Percentiles rank a stretch among this genome's conserved stretches.
Conservation (phyloP, 352 stramenopile genomes). For the Phytopythium helicoides region DNA sequence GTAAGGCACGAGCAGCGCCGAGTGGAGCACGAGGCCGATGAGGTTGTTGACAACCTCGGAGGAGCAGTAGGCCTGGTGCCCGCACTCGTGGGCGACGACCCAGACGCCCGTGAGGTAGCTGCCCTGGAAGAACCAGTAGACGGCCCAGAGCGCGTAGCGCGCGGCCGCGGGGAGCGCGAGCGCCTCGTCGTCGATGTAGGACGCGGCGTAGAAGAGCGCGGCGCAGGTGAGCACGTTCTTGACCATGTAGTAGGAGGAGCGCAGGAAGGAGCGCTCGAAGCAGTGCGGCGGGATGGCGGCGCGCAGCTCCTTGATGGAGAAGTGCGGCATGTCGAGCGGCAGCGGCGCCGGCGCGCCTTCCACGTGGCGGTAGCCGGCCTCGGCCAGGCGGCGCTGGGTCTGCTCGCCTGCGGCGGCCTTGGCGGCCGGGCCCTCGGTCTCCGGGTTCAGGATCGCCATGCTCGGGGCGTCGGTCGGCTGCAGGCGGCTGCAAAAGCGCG, state of each 20-base stretch:
- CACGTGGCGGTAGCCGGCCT: conserved; percentile 70
- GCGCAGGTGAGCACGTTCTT: conserved; percentile 90
- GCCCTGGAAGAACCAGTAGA: conserved; percentile 98
- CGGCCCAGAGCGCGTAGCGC: conserved; percentile 81
- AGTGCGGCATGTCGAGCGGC: conserved; percentile 78
- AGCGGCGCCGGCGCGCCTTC: conserved; percentile 73
- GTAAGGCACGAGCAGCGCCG: conserved; percentile 97
- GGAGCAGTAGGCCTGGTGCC: conserved; percentile 95
- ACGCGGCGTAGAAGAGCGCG: conserved; percentile 87
- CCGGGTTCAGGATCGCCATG: conserved; percentile 72
- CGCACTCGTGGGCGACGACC: conserved; percentile 98
- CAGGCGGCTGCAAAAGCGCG: conserved; percentile 28
- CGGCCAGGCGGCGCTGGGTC: conserved; percentile 50
- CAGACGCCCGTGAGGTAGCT: conserved; percentile 97
- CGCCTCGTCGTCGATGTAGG: conserved; percentile 51
- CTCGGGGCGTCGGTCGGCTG: no score
- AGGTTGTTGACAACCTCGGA: conserved; percentile 95
- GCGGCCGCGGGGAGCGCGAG: conserved; percentile 40
- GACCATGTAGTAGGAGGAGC: conserved; percentile 90
- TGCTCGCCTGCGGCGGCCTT: conserved; percentile 20
- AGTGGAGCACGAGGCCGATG: conserved; percentile 96
- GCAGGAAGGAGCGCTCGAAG: conserved; percentile 94
- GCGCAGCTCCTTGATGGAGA: conserved; percentile 90
- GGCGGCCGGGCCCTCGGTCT: conserved; percentile 36
- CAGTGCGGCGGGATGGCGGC: conserved; percentile 93